phyloP scores from a whole-genome alignment of 164 flowering plant genomes.

The Malania oleifera region DNA sequence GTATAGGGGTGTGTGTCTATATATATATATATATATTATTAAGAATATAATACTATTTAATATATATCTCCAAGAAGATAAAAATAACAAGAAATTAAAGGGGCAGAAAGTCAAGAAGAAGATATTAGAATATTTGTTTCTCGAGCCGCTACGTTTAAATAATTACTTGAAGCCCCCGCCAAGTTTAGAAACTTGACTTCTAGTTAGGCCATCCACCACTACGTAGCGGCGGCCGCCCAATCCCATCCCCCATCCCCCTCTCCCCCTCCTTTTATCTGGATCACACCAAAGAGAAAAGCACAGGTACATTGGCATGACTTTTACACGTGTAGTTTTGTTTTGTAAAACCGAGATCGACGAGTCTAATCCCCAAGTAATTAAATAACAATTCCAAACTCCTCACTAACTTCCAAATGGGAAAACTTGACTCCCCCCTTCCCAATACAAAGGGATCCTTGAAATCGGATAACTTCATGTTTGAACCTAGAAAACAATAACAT shows the following conservation, averaged over 20 bases:
- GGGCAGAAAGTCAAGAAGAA: conserved; percentile 18
- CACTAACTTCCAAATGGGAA: no score
- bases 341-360: no score
- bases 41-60: background rate
- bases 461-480: no score
- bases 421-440: no score
- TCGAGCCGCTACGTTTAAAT: conserved; percentile 20
- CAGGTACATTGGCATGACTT: background rate
- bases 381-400: no score
- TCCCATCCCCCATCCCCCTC: no score
- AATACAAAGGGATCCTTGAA: no score
- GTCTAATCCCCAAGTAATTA: no score
- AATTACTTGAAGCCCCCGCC: conserved; percentile 23
- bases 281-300: no score
- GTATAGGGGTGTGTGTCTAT: background rate
- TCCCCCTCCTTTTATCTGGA: background rate
- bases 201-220: background rate
- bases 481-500: no score
- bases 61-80: background rate
- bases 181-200: conserved; percentile 17
- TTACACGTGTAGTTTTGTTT: background rate
- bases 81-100: background rate
- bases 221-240: conserved; percentile 2
- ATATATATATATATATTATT: background rate
- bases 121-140: conserved; percentile 13